A percentile compares a stretch with the other conserved stretches of the same genome.
Evolutionary conservation across 768 basidiomycete genomes (phyloP).

Genomic region (Kondoa subrosea): DNA sequence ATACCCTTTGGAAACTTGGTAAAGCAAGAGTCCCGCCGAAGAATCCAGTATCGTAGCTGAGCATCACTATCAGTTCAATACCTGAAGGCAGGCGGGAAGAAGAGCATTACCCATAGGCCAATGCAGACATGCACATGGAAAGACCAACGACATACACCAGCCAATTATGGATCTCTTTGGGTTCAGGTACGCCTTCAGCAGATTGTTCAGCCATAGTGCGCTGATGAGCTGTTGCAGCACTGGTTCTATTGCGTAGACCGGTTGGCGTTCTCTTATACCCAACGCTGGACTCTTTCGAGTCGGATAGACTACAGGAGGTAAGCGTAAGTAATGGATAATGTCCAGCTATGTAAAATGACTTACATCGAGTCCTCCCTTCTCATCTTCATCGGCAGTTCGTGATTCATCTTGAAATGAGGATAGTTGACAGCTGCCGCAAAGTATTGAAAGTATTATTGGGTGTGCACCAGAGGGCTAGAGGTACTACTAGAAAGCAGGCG

Average conservation of each 20-base stretch:
- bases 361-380: not conserved
- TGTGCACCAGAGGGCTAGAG: no score
- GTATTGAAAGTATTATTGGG: not conserved
- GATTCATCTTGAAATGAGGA: not conserved
- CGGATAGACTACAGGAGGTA: not conserved
- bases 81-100: not conserved
- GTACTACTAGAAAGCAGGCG: no score
- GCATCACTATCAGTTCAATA: not conserved
- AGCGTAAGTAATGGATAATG: not conserved
- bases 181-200: constrained; percentile 15
- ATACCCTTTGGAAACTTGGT: constrained; percentile 9
- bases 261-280: not conserved
- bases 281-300: not conserved
- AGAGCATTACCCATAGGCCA: constrained; percentile 19
- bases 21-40: constrained; percentile 15
- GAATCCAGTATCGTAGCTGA: constrained; percentile 3
- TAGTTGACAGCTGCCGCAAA: not conserved
- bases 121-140: constrained; percentile 23
- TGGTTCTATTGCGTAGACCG: not conserved
- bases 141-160: constrained; percentile 19
- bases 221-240: constrained; percentile 6
- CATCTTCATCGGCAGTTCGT: not conserved
- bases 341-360: not conserved
- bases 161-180: constrained; percentile 19
- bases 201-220: constrained; percentile 9